Evolutionary conservation across 139 green algal genomes (phyloP), one percentile per base, ranked within the genome.

Genomic region (Picochlorum costavermella): DNA sequence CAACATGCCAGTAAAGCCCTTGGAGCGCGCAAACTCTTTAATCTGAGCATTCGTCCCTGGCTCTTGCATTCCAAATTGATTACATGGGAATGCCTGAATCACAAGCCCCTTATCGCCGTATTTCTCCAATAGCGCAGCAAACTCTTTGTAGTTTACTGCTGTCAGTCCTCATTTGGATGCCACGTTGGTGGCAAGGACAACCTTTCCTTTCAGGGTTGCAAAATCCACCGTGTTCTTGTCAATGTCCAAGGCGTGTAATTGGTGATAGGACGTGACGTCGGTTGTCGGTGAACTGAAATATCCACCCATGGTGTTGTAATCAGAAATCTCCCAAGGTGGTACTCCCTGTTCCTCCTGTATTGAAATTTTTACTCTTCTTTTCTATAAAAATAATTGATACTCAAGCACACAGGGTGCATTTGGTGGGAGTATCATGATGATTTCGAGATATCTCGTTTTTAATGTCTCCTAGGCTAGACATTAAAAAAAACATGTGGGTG

Each of bases 1-100:
- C 23, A 76, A 40, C 45, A 74, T n/a, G 20, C 63, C 70, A 13
- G 45, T 53, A 43, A 77, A 77, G 6, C 53, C 48, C 14, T 37
- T 76, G 37, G 26, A 50, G 4, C 4, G 14, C 3, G 68, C 71
- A 64, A 78, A 78, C 57, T 57, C 60, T 65, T 75, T 77, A 58
- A 78, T 78, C 30, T 78, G 56, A 23, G 71, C 71, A 51, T 78
- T 78, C 16, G 67, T 71, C n/a, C 71, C 71, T 26, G 71, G 71
- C 64, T 78, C 71, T 33, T 78, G 71, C 12, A 59, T 50, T 10
- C 28, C 67, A 50, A 77, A 75, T 48, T 77, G 71, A 31, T 77
- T 77, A 51, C 71, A 77, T n/a, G 71, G 71, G 43, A 78, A 78
- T 11, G 71, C 71, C 46, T 46, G 17, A 25, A 78, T 70, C 43